Evolutionary conservation across 208 protist genomes (phyloP).

Genomic region (Wallacemonas sp.): DNA sequence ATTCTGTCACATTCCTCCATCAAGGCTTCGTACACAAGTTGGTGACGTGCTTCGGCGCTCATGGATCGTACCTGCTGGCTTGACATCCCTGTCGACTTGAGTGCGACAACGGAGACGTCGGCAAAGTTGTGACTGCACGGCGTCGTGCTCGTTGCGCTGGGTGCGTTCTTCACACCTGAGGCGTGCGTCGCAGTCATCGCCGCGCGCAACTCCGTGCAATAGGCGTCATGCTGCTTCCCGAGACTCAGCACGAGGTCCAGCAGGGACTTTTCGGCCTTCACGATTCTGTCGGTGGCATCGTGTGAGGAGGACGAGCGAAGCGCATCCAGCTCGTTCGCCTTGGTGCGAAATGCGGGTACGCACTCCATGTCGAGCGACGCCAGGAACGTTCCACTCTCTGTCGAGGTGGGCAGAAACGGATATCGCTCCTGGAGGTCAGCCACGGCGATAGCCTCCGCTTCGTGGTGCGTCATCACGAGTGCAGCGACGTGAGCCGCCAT

Average conservation of each 20-base stretch:
- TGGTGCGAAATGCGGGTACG: slow-evolving; percentile 21
- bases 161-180: no score
- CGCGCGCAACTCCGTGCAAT: no score
- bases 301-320: slow-evolving; percentile 17
- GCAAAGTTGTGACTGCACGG: no score
- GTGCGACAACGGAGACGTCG: background rate
- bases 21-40: slow-evolving; percentile 4
- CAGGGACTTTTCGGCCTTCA: slow-evolving; percentile 19
- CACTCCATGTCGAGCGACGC: slow-evolving; percentile 14
- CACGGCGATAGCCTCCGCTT: slow-evolving; percentile 20
- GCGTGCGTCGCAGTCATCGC: no score
- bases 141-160: slow-evolving; percentile 20
- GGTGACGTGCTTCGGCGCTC: slow-evolving; percentile 1
- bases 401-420: slow-evolving; percentile 33
- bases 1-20: background rate
- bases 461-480: slow-evolving; percentile 18
- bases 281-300: slow-evolving; percentile 20
- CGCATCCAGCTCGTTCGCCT: slow-evolving; percentile 33
- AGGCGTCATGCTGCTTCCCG: slow-evolving; percentile 18
- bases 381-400: slow-evolving; percentile 23
- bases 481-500: slow-evolving; percentile 20
- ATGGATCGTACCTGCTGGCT: background rate
- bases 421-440: slow-evolving; percentile 39
- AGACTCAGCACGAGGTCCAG: slow-evolving; percentile 18
- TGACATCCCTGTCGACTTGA: background rate